Base-by-base conservation (phyloP, 192 early-diverging fungal genomes). In the Gamsiella multidivaricata region DNA sequence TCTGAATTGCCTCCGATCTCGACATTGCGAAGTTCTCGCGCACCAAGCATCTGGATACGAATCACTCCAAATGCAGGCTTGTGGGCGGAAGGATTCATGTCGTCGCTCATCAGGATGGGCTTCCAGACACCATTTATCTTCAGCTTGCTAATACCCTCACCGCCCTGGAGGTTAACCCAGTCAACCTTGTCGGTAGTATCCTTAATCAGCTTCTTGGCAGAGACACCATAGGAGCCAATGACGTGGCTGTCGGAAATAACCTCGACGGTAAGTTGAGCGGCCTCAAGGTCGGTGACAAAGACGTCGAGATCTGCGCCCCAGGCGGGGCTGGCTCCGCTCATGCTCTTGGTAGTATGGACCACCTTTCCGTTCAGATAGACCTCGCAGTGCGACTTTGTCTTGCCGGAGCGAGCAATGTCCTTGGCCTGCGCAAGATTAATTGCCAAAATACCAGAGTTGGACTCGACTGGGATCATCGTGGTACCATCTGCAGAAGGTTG, bases 1-100 rank as follows among this genome's bases (percentile, higher is more conserved):
- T 99, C 96, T 1, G 95, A 97, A 81, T 93, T 95, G 70, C 91
- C 88, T 50, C 81, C 85, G 15, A 85, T 90, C 79, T 98, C 96
- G 14, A 94, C 94, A 41, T 98, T 98, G 69, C 89, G 88, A 46
- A 98, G 76, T 18, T 87, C 85, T 32, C 91, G 88, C 4, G 93
- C 95, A 61, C 86, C 85, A 43, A 90, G 69, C 51, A 95, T 82
- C 42, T 92, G 89, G 31, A 97, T 63, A 75, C 95, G 90, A 32
- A 95, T 75, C 45, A 95, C 83, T 51, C 94, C 95, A 49, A 93
- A 90, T 5, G 95, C 90, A n/a, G 87, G 82, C 23, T 79, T 55
- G 33, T 82, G 80, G 15, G 82, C 65, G 42, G 62, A 81, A 54
- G 79, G 82, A 47, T 82, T 84, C 50, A 88, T 63, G 37, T 88